Conservation (phyloP, 1,284 basidiomycete genomes). For the Melampsora americana region DNA sequence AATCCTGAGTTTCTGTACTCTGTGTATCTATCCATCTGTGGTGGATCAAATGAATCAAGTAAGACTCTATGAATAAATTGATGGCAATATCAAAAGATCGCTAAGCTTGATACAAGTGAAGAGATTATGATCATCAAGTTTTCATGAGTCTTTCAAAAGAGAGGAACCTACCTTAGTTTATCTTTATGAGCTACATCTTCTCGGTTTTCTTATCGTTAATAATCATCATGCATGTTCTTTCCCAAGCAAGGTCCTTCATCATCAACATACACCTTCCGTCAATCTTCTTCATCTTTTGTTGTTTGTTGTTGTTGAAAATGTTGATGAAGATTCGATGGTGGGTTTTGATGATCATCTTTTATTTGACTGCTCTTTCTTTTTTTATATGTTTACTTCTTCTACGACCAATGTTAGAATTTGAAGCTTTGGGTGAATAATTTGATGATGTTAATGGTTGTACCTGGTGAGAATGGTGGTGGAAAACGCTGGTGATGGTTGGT, state of each 20-base stretch:
- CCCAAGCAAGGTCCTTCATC: slow-evolving; percentile 50
- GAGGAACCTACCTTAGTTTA: slow-evolving; percentile 51
- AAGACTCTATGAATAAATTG: slow-evolving; percentile 61
- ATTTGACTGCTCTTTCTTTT: slow-evolving; percentile 17
- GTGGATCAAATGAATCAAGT: slow-evolving; percentile 77
- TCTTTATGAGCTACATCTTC: slow-evolving; percentile 54
- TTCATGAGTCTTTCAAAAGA: background rate
- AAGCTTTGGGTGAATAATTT: slow-evolving; percentile 10
- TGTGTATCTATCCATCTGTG: slow-evolving; percentile 82
- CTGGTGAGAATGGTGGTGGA: slow-evolving; percentile 26
- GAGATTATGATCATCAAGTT: slow-evolving; percentile 9
- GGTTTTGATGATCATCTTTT: background rate
- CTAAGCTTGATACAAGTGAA: background rate
- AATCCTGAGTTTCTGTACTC: slow-evolving; percentile 77
- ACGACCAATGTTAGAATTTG: background rate
- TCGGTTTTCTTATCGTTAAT: slow-evolving; percentile 50
- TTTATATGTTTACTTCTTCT: slow-evolving; percentile 35
- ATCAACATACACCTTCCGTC: slow-evolving; percentile 51
- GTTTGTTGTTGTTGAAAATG: slow-evolving; percentile 44
- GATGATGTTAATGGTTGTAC: background rate
- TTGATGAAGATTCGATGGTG: background rate
- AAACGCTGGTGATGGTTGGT: slow-evolving; percentile 14
- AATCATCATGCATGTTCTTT: slow-evolving; percentile 48
- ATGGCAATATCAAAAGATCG: slow-evolving; percentile 42
- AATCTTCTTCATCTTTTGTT: slow-evolving; percentile 47